phyloP scores from a whole-genome alignment of 2,329 filamentous ascomycete species.

The Verticillium zaregamsianum region DNA sequence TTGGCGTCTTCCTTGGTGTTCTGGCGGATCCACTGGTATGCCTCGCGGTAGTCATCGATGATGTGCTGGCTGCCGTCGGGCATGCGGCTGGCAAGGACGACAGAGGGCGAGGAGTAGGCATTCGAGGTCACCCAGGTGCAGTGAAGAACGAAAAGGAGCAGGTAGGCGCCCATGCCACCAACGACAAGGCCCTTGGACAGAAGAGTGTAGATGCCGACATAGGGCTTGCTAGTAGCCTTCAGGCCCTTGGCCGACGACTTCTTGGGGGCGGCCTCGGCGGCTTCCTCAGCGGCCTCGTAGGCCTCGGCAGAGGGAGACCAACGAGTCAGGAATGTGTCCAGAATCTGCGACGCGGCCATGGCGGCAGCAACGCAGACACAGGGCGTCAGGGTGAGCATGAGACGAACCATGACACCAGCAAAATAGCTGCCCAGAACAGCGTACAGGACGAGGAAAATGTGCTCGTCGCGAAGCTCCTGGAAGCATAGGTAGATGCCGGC shows the following conservation, averaged over 20 bases:
- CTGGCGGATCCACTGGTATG: slow-evolving; percentile 98
- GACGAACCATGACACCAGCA: slow-evolving; percentile 96
- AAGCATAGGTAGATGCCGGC: slow-evolving; percentile 98
- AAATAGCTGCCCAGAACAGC: slow-evolving; percentile 97
- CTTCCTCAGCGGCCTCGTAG: slow-evolving; percentile 29
- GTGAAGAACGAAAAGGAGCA: slow-evolving; percentile 91
- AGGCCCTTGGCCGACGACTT: slow-evolving; percentile 55
- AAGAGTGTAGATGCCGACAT: slow-evolving; percentile 78
- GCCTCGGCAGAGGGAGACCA: slow-evolving; percentile 55
- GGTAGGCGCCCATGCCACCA: slow-evolving; percentile 68
- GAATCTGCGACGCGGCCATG: slow-evolving; percentile 78
- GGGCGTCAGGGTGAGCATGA: slow-evolving; percentile 96
- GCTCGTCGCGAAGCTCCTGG: slow-evolving; percentile 87
- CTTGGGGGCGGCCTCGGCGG: slow-evolving; percentile 51
- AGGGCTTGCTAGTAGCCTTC: slow-evolving; percentile 65
- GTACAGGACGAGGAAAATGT: slow-evolving; percentile 97
- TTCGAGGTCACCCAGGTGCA: slow-evolving; percentile 99
- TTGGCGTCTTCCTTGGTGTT: slow-evolving; percentile 94
- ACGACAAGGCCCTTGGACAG: slow-evolving; percentile 79
- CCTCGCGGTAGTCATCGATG: slow-evolving; percentile 98
- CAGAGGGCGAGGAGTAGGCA: slow-evolving; percentile 96
- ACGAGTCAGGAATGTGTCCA: slow-evolving; percentile 77
- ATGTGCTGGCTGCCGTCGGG: slow-evolving; percentile 97
- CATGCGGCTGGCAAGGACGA: slow-evolving; percentile 86
- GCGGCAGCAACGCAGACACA: slow-evolving; percentile 94